These are phyloP conservation scores for Stephanodiscus triporus DNA, from an alignment of 108 stramenopile genomes.

Conservation along the genomic window DNA sequence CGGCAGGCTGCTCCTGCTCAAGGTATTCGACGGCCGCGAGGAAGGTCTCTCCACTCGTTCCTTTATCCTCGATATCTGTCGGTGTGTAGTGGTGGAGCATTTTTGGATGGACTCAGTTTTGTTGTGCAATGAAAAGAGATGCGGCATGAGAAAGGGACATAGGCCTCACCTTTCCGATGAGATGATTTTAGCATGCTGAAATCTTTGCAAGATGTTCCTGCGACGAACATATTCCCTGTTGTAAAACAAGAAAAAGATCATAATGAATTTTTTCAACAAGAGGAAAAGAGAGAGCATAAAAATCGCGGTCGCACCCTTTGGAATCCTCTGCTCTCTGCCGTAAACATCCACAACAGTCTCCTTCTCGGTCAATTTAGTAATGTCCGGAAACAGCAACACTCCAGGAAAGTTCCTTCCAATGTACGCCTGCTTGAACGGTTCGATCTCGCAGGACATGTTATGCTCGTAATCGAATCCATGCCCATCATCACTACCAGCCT, in stretches of 20 bases:
- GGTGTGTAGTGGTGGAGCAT: neutral
- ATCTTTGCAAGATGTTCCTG: slow-evolving; percentile 80
- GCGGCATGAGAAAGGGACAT: neutral
- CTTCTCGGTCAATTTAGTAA: slow-evolving; percentile 58
- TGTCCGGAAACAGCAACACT: slow-evolving; percentile 64
- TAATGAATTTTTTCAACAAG: neutral
- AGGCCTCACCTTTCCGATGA: slow-evolving; percentile 38
- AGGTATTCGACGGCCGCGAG: slow-evolving; percentile 69
- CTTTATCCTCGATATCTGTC: slow-evolving; percentile 79
- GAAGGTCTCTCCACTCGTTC: slow-evolving; percentile 73
- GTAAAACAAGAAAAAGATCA: neutral
- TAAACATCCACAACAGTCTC: slow-evolving; percentile 65
- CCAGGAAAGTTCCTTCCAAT: slow-evolving; percentile 64
- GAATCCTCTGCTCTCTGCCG: slow-evolving; percentile 54
- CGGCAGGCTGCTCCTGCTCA: slow-evolving; percentile 49
- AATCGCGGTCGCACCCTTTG: slow-evolving; percentile 19
- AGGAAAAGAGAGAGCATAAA: neutral
- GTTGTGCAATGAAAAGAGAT: neutral
- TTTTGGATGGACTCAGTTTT: neutral
- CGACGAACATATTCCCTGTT: slow-evolving; percentile 65
- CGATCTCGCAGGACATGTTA: slow-evolving; percentile 70
- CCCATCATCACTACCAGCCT: neutral
- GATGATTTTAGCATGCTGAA: slow-evolving; percentile 64
- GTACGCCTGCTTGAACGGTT: slow-evolving; percentile 83
- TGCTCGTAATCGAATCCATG: slow-evolving; percentile 48